Conservation (phyloP, 2,329 filamentous ascomycete species). For the Penicillium sp. region DNA sequence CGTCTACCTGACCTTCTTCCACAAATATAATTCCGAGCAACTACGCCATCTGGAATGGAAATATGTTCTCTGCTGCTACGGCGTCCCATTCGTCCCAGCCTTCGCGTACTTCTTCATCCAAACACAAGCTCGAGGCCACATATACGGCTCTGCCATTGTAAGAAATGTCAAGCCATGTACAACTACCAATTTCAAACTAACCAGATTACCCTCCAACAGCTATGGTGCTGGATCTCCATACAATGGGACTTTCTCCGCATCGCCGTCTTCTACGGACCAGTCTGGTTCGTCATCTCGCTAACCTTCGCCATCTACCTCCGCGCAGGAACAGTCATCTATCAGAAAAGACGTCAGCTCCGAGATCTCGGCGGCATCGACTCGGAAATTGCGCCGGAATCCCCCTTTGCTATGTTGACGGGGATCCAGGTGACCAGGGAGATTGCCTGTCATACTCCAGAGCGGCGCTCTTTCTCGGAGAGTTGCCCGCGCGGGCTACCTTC, state of each 20-base stretch:
- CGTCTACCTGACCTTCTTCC: conserved; percentile 77
- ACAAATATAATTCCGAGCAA: conserved; percentile 62
- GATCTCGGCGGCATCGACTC: conserved; percentile 51
- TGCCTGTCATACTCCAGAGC: conserved; percentile 17
- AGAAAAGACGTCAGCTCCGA: conserved; percentile 60
- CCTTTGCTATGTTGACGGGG: conserved; percentile 57
- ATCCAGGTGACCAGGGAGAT: conserved; percentile 60
- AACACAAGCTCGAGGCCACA: conserved; percentile 49
- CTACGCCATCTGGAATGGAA: conserved; percentile 66
- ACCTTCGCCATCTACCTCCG: conserved; percentile 42
- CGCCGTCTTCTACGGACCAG: conserved; percentile 62
- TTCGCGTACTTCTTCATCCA: conserved; percentile 64
- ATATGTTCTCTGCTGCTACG: conserved; percentile 69
- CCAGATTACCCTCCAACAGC: conserved; percentile 30
- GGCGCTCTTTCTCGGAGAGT: conserved; percentile 5
- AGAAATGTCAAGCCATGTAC: conserved; percentile 15
- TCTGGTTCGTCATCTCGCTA: conserved; percentile 42
- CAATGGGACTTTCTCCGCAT: conserved; percentile 70
- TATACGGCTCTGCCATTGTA: conserved; percentile 69
- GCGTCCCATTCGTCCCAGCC: conserved; percentile 66
- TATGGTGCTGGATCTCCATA: conserved; percentile 76
- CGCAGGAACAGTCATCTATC: conserved; percentile 39
- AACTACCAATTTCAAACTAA: background rate
- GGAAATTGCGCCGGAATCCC: conserved; percentile 38
- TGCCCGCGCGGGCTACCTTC: conserved; percentile 5